Evolutionary conservation across 2,329 filamentous ascomycete genomes (phyloP).

Genomic region (Colletotrichum sidae): DNA sequence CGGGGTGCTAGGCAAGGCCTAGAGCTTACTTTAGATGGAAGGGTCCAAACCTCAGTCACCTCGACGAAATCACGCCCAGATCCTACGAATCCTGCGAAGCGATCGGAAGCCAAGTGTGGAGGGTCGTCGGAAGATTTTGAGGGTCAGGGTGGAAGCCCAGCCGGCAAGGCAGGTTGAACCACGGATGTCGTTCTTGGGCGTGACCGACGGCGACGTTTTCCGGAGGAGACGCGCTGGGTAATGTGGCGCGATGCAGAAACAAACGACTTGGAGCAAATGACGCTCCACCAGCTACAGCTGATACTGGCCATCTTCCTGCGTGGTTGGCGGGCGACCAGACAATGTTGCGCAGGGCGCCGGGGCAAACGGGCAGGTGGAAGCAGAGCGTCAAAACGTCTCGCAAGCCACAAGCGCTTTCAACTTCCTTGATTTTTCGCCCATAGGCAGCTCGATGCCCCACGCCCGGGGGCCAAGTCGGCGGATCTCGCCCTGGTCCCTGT

Average conservation of each 20-base stretch:
- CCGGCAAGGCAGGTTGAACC: conserved; percentile 17
- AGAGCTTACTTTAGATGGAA: too few species aligned
- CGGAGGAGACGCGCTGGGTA: background rate
- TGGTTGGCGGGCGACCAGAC: background rate
- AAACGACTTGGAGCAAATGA: too few species aligned
- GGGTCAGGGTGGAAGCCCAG: background rate
- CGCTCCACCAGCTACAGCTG: background rate
- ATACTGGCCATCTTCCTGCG: conserved; percentile 10
- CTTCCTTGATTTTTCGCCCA: conserved; percentile 11
- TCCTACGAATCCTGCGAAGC: background rate
- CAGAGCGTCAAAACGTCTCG: background rate
- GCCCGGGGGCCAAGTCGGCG: conserved; percentile 17
- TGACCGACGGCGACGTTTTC: background rate
- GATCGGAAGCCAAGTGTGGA: conserved; percentile 1
- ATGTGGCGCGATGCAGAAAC: background rate
- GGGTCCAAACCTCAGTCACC: too few species aligned
- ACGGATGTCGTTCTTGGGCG: conserved; percentile 19
- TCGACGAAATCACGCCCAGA: too few species aligned
- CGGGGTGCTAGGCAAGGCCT: too few species aligned
- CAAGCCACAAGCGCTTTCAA: conserved; percentile 25
- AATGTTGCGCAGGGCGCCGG: conserved; percentile 19
- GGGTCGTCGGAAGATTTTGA: background rate
- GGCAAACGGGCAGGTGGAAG: background rate
- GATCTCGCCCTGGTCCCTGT: conserved; percentile 21
- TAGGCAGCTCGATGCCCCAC: conserved; percentile 25